Evolutionary conservation across 176 grass and related monocot species (phyloP).

Genomic region (Alloteropsis semialata): DNA sequence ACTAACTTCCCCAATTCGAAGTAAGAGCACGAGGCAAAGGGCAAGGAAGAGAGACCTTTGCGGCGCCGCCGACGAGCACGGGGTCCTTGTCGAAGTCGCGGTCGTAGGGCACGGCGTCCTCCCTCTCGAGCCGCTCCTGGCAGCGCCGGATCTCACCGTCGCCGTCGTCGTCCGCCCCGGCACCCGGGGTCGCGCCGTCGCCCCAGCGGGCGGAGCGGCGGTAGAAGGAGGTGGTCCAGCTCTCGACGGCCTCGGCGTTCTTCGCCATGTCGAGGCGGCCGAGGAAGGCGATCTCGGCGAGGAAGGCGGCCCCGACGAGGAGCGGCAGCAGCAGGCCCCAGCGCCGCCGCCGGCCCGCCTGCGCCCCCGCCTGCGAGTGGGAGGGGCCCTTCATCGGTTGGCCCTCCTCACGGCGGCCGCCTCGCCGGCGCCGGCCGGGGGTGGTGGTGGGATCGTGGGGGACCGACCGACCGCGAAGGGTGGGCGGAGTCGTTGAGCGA

Average conservation of each 20-base stretch:
- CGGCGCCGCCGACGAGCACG: constrained; percentile 63
- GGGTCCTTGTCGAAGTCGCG: constrained; percentile 79
- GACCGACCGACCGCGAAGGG: not conserved
- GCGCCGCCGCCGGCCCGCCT: constrained; percentile 45
- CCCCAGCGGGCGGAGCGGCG: constrained; percentile 17
- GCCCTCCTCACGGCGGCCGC: not conserved
- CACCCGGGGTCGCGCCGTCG: not conserved
- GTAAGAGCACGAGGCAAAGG: not conserved
- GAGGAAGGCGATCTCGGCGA: constrained; percentile 82
- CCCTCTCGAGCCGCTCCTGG: constrained; percentile 70
- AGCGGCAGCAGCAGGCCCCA: constrained; percentile 60
- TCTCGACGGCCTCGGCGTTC: constrained; percentile 68
- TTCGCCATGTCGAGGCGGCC: constrained; percentile 87
- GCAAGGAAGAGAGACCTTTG: constrained; percentile 50
- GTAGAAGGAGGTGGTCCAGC: constrained; percentile 85
- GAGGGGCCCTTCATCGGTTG: constrained; percentile 33
- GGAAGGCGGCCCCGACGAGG: constrained; percentile 67
- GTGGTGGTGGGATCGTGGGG: not conserved
- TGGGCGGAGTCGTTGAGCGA: not conserved
- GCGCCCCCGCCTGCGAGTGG: constrained; percentile 35
- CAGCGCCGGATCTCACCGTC: constrained; percentile 40
- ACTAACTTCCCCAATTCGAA: constrained; percentile 2
- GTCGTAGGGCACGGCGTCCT: constrained; percentile 70
- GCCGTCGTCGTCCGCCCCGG: not conserved
- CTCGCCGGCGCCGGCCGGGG: constrained; percentile 23